Percentiles rank a stretch among this genome's conserved stretches.
These are phyloP conservation scores for Zopfia rhizophila DNA, from an alignment of 2,329 filamentous ascomycete genomes.

Conservation along the genomic window DNA sequence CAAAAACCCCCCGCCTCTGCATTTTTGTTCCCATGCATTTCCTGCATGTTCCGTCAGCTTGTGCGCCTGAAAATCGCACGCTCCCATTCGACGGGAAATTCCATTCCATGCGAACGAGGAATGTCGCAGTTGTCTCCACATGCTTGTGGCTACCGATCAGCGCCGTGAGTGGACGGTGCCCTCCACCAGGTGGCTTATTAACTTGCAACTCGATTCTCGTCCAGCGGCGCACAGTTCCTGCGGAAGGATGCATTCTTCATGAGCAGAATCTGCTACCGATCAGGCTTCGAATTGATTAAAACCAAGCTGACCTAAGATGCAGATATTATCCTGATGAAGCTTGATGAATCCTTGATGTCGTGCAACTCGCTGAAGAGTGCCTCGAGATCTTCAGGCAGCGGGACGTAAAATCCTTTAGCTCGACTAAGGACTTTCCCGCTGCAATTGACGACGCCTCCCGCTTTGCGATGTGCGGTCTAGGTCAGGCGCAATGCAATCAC, in stretches of 20 bases:
- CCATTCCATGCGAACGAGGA: constrained; percentile 49
- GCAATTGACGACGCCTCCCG: constrained; percentile 48
- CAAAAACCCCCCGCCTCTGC: constrained; percentile 34
- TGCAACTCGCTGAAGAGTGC: constrained; percentile 6
- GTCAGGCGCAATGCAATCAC: constrained; percentile 19
- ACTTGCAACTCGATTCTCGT: constrained; percentile 19
- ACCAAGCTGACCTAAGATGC: constrained; percentile 11
- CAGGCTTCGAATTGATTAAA: constrained; percentile 1
- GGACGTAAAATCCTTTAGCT: constrained; percentile 30
- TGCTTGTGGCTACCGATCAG: constrained; percentile 25
- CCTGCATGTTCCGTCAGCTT: constrained; percentile 37
- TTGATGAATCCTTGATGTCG: constrained; percentile 3
- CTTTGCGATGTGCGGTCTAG: constrained; percentile 30
- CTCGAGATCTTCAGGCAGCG: constrained; percentile 22
- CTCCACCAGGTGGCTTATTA: constrained; percentile 37
- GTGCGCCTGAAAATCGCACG: constrained; percentile 23
- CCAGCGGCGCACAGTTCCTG: constrained; percentile 19
- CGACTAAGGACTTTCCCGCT: constrained; percentile 24
- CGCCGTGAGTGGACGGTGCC: constrained; percentile 39
- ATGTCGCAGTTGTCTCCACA: constrained; percentile 27
- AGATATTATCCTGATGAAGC: constrained; percentile 3
- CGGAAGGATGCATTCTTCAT: constrained; percentile 2
- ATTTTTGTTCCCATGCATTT: constrained; percentile 38
- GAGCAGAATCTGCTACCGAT: constrained; percentile 11
- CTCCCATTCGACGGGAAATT: constrained; percentile 40